These are phyloP conservation scores for Phialemoniopsis sp. DNA, from an alignment of 2,329 filamentous ascomycete genomes.

Conservation along the genomic window DNA sequence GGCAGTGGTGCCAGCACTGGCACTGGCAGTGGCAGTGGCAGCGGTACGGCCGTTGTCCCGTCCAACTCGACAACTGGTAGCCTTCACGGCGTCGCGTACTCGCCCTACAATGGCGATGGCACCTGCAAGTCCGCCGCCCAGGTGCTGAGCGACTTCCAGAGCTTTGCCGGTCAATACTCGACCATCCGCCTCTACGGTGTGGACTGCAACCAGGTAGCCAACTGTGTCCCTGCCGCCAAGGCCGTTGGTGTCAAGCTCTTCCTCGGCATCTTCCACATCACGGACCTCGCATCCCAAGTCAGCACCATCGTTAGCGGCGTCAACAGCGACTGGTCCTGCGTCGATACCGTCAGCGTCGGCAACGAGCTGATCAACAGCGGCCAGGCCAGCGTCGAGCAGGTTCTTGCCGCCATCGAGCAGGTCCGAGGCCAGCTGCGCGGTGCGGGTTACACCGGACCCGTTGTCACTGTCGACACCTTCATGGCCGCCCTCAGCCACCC, in stretches of 20 bases:
- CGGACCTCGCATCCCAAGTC: slow-evolving; percentile 52
- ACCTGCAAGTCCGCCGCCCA: slow-evolving; percentile 64
- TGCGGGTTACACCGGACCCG: slow-evolving; percentile 65
- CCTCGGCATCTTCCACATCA: slow-evolving; percentile 67
- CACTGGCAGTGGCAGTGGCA: no score
- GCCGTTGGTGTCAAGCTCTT: slow-evolving; percentile 67
- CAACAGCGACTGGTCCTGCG: slow-evolving; percentile 58
- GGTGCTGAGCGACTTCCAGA: slow-evolving; percentile 60
- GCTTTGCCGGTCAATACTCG: slow-evolving; percentile 48
- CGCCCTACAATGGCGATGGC: slow-evolving; percentile 44
- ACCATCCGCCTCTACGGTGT: slow-evolving; percentile 74
- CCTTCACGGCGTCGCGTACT: slow-evolving; percentile 37
- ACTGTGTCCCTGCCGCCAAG: slow-evolving; percentile 59
- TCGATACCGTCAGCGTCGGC: slow-evolving; percentile 72
- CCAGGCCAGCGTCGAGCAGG: slow-evolving; percentile 42
- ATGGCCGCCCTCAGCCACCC: slow-evolving; percentile 62
- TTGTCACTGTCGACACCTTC: slow-evolving; percentile 80
- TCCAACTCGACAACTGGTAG: no score
- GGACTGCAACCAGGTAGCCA: slow-evolving; percentile 70
- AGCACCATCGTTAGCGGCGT: slow-evolving; percentile 56
- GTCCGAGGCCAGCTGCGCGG: slow-evolving; percentile 54
- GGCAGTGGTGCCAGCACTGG: no score
- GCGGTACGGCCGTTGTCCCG: no score
- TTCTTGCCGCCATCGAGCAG: slow-evolving; percentile 53
- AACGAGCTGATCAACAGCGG: slow-evolving; percentile 76